These are phyloP conservation scores for Ustilago xerochloae DNA, from an alignment of 1,284 basidiomycete species.

Conservation along the genomic window DNA sequence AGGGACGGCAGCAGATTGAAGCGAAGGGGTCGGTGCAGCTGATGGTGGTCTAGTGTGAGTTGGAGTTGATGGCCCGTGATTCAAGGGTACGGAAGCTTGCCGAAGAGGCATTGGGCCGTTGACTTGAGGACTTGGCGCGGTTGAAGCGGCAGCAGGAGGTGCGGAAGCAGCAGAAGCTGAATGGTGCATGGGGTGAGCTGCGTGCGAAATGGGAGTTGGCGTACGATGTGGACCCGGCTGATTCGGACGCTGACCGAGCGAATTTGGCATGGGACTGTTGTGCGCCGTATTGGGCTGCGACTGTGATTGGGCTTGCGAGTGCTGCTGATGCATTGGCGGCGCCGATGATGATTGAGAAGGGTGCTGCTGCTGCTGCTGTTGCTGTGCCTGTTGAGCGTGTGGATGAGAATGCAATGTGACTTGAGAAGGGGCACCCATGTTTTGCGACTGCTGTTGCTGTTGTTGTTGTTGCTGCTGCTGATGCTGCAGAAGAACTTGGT, in stretches of 20 bases:
- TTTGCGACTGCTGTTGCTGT: slow-evolving; percentile 16
- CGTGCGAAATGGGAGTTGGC: slow-evolving; percentile 25
- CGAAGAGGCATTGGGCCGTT: slow-evolving; percentile 27
- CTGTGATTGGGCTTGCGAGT: slow-evolving; percentile 16
- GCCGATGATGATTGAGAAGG: slow-evolving; percentile 8
- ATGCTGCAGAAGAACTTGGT: slow-evolving; percentile 8
- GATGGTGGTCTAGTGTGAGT: slow-evolving; percentile 42
- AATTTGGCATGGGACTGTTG: slow-evolving; percentile 31
- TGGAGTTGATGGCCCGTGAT: slow-evolving; percentile 38
- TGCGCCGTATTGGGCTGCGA: slow-evolving; percentile 33
- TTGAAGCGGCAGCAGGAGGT: slow-evolving; percentile 6
- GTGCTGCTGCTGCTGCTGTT: slow-evolving; percentile 9
- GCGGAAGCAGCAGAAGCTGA: slow-evolving; percentile 24
- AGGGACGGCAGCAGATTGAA: slow-evolving; percentile 25
- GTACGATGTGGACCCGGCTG: slow-evolving; percentile 32
- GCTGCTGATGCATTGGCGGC: slow-evolving; percentile 14
- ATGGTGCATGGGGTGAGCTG: slow-evolving; percentile 23
- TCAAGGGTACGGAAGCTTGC: slow-evolving; percentile 32
- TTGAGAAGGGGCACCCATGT: slow-evolving; percentile 16
- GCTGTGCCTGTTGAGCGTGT: slow-evolving; percentile 23
- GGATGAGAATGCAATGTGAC: slow-evolving; percentile 38
- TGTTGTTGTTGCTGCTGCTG: slow-evolving; percentile 12
- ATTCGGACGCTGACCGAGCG: slow-evolving; percentile 21
- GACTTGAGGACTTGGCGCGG: slow-evolving; percentile 29
- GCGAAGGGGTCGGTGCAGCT: slow-evolving; percentile 30